Evolutionary conservation across 306 rosid genomes (phyloP), one percentile per base, ranked within the genome.

Genomic region (Cucurbita pepo): DNA sequence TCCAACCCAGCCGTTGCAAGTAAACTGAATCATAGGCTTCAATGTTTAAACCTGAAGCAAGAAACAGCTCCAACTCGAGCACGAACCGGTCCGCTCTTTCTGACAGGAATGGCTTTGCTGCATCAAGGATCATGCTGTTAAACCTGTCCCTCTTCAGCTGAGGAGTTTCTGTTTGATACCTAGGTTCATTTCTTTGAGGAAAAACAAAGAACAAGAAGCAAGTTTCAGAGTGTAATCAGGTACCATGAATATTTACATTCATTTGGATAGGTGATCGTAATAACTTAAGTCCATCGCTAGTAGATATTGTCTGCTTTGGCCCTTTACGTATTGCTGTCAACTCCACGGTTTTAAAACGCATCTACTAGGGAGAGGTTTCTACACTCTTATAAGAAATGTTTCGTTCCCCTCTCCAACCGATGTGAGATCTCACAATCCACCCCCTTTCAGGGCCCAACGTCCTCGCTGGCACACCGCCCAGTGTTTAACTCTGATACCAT

Each of bases 1-100:
- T 87, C 94, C 98, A 86, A 52, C 96, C 92, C 76, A 90, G 72
- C 59, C 96, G 77, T 76, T 94, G 98, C 55, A 81, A 81, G 80
- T 84, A 90, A 69, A 86, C 97, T 16, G 92, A 89, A 74, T 90
- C 97, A 22, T 86, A 89, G 10, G 96, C 98, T 85, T 89, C 95
- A 19, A 94, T 83, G 72, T 85, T 90, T 82, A 94, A 85, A 54
- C 92, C 89, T 19, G 97, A 94, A 76, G 95, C 91, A 79, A 94
- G 89, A 89, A 90, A 94, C 50, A 87, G 83, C 75, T 90, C 91
- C 79, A 90, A 72, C 85, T 94, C 97, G 5, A 77, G 73, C 14
- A 87, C 79, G 82, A 94, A 86, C 65, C 89, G 82, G 52, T 81
- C 89, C 0, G 96, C 81, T 84, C 92, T 87, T 60, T 86, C 86